Conservation (phyloP, 2,329 filamentous ascomycete genomes). For the Exutisphaerella laricina region DNA sequence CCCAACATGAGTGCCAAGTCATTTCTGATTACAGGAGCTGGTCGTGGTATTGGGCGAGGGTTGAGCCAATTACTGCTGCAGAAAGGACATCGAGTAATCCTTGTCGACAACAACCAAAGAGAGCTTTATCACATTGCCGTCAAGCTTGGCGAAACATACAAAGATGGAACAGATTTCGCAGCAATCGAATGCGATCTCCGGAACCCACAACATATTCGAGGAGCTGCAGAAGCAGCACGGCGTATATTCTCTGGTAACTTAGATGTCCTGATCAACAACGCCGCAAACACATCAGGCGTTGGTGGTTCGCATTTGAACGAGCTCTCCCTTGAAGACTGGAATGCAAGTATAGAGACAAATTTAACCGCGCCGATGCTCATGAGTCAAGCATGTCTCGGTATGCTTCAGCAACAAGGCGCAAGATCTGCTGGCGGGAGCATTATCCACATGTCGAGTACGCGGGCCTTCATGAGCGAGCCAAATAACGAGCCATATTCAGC, state of each 20-base stretch:
- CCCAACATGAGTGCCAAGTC: slow-evolving; percentile 33
- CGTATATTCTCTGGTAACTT: slow-evolving; percentile 35
- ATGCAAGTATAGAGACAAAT: slow-evolving; percentile 35
- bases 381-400: slow-evolving; percentile 26
- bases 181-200: slow-evolving; percentile 23
- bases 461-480: slow-evolving; percentile 46
- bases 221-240: slow-evolving; percentile 28
- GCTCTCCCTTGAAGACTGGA: slow-evolving; percentile 38
- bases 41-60: slow-evolving; percentile 37
- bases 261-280: slow-evolving; percentile 42
- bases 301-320: slow-evolving; percentile 29
- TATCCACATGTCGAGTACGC: slow-evolving; percentile 48
- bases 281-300: slow-evolving; percentile 36
- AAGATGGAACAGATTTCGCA: slow-evolving; percentile 19
- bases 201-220: slow-evolving; percentile 29
- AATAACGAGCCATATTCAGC: slow-evolving; percentile 48
- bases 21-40: slow-evolving; percentile 37
- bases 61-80: slow-evolving; percentile 35
- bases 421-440: slow-evolving; percentile 27
- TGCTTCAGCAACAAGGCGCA: slow-evolving; percentile 22
- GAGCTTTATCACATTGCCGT: slow-evolving; percentile 37
- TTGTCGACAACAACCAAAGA: slow-evolving; percentile 36
- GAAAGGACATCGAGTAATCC: slow-evolving; percentile 39
- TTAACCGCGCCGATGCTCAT: slow-evolving; percentile 35
- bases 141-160: slow-evolving; percentile 22